phyloP scores from a whole-genome alignment of 805 yeast genomes.

The Danielozyma ontarioensis region DNA sequence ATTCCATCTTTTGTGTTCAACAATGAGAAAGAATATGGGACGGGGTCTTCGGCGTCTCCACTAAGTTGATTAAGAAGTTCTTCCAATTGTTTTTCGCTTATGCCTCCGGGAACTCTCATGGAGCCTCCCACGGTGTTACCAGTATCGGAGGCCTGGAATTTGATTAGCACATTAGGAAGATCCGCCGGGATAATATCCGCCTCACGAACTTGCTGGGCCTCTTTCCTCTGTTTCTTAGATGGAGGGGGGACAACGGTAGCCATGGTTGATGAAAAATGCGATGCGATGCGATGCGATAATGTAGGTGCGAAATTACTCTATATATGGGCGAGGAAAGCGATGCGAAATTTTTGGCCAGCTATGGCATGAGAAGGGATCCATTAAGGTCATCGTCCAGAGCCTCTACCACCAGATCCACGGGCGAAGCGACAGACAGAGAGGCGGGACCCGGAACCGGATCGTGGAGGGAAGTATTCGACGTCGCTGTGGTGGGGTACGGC shows the following conservation, averaged over 20 bases:
- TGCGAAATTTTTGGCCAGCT: no score
- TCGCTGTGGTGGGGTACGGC: no score
- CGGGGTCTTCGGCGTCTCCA: constrained; percentile 71
- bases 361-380: constrained; percentile 13
- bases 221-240: constrained; percentile 79
- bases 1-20: constrained; percentile 38
- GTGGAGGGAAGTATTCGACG: constrained; percentile 2
- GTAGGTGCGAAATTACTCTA: background rate
- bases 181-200: constrained; percentile 70
- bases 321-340: background rate
- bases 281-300: constrained; percentile 1
- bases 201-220: constrained; percentile 76
- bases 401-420: constrained; percentile 24
- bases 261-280: constrained; percentile 39
- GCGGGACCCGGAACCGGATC: no score
- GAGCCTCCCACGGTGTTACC: constrained; percentile 84
- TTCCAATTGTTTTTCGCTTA: constrained; percentile 81
- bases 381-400: constrained; percentile 30
- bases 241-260: constrained; percentile 94
- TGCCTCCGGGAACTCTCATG: constrained; percentile 85
- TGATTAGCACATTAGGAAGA: constrained; percentile 80
- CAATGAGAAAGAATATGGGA: constrained; percentile 83
- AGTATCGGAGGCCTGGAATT: constrained; percentile 89
- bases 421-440: no score
- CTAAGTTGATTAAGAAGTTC: constrained; percentile 77